phyloP scores from a whole-genome alignment of 1,284 basidiomycete species.

The Cryptococcus hybrid region DNA sequence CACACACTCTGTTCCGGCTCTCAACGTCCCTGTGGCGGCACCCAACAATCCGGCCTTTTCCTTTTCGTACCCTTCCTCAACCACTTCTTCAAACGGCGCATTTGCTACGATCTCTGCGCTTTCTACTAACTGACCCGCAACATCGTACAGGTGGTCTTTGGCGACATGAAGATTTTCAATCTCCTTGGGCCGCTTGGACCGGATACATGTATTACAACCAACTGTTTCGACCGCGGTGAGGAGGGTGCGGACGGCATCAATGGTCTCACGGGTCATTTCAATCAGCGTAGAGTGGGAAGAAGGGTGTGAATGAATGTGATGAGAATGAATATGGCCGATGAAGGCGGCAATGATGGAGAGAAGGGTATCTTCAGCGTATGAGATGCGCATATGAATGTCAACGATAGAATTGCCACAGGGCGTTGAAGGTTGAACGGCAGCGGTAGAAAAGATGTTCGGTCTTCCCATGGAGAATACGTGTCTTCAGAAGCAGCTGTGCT shows the following conservation, averaged over 20 bases:
- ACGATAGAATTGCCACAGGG: conserved; percentile 6
- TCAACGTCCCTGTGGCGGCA: conserved; percentile 80
- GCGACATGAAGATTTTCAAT: conserved; percentile 63
- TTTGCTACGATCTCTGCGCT: conserved; percentile 66
- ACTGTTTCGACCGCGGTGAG: conserved; percentile 91
- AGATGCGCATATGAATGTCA: conserved; percentile 47
- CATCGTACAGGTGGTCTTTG: conserved; percentile 79
- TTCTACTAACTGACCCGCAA: conserved; percentile 83
- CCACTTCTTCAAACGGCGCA: conserved; percentile 53
- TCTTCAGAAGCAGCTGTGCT: conserved; percentile 15
- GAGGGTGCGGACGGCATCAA: conserved; percentile 87
- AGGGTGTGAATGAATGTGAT: conserved; percentile 82
- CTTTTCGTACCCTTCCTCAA: conserved; percentile 68
- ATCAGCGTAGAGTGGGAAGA: conserved; percentile 91
- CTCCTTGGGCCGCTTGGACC: conserved; percentile 48
- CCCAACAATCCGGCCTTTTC: conserved; percentile 70
- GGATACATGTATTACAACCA: conserved; percentile 59
- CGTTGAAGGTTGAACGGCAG: background rate
- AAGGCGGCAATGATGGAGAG: conserved; percentile 93
- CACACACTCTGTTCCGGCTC: conserved; percentile 84
- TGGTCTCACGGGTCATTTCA: conserved; percentile 87
- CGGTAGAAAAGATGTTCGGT: conserved; percentile 13
- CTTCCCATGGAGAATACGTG: conserved; percentile 12
- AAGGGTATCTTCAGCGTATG: conserved; percentile 79
- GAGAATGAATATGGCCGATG: conserved; percentile 93